These are phyloP conservation scores for Marasmius sp. DNA, from an alignment of 1,284 basidiomycete species.

Conservation along the genomic window DNA sequence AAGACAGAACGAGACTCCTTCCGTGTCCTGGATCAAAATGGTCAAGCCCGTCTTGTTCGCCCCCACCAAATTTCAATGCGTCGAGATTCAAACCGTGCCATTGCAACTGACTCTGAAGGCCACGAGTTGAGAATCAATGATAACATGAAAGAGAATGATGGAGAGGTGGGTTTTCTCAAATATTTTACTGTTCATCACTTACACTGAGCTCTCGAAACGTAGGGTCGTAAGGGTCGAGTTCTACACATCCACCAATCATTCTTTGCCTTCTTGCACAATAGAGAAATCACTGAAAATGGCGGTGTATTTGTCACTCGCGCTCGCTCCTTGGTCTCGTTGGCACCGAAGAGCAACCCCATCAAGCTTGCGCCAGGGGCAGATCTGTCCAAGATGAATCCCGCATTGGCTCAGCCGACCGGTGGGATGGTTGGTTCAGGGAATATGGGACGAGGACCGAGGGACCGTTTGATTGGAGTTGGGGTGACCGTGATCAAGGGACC, in stretches of 20 bases:
- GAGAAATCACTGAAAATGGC: conserved; percentile 87
- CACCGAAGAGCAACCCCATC: conserved; percentile 76
- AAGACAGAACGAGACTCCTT: conserved; percentile 96
- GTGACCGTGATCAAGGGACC: conserved; percentile 88
- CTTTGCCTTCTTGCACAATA: conserved; percentile 93
- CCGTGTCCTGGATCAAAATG: conserved; percentile 94
- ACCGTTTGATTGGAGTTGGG: conserved; percentile 79
- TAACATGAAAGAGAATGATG: conserved; percentile 91
- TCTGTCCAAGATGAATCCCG: conserved; percentile 96
- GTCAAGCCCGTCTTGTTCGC: conserved; percentile 85
- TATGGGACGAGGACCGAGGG: conserved; percentile 73
- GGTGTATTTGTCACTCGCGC: conserved; percentile 93
- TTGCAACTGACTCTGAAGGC: conserved; percentile 89
- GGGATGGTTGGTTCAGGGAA: conserved; percentile 82
- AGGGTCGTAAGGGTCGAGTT: conserved; percentile 90
- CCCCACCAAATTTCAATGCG: conserved; percentile 95
- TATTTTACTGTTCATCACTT: conserved; percentile 2
- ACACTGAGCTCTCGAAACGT: conserved; percentile 4
- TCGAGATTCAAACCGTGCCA: conserved; percentile 78
- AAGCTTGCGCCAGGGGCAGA: conserved; percentile 66
- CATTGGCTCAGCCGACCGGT: conserved; percentile 62
- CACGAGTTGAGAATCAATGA: conserved; percentile 85
- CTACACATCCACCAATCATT: conserved; percentile 95
- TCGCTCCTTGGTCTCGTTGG: conserved; percentile 76
- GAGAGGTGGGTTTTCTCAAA: conserved; percentile 60